Percentiles rank a stretch among this genome's conserved stretches.
These are phyloP conservation scores for Huntiella abstrusa DNA, from an alignment of 2,329 filamentous ascomycete genomes.

Conservation along the genomic window DNA sequence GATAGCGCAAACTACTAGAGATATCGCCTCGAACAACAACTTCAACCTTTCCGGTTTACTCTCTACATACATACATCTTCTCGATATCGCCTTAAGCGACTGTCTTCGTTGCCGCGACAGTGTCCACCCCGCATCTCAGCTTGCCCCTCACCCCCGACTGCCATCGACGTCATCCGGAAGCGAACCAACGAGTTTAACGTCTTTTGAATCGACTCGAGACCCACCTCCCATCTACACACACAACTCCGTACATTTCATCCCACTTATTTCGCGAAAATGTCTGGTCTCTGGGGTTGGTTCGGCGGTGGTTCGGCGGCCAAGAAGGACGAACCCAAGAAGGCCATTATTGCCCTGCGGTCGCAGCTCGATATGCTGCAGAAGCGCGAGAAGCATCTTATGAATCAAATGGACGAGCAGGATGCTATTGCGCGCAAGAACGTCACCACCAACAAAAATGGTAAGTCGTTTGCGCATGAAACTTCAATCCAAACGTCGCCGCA, in stretches of 20 bases:
- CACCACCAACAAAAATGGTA: conserved; percentile 77
- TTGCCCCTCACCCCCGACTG: not conserved
- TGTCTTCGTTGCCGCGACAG: too few relatives aligned
- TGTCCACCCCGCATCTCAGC: too few relatives aligned
- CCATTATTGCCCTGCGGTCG: conserved; percentile 69
- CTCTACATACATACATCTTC: too few relatives aligned
- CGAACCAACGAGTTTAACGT: not conserved
- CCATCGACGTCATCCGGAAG: not conserved
- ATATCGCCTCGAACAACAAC: too few relatives aligned
- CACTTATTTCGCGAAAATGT: conserved; percentile 4
- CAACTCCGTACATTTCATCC: not conserved
- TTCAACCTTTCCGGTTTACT: too few relatives aligned
- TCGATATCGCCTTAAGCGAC: too few relatives aligned
- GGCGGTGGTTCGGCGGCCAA: conserved; percentile 66
- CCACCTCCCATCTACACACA: not conserved
- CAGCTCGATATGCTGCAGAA: conserved; percentile 98
- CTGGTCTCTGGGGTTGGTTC: conserved; percentile 61
- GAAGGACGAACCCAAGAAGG: conserved; percentile 93
- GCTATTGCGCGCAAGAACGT: conserved; percentile 76
- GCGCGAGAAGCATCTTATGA: conserved; percentile 76
- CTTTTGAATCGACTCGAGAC: not conserved
- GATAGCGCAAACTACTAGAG: too few relatives aligned
- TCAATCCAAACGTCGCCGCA: too few relatives aligned
- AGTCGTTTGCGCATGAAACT: conserved; percentile 16
- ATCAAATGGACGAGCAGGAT: conserved; percentile 86